A percentile compares a stretch with the other conserved stretches of the same genome.
phyloP scores from a whole-genome alignment of 805 yeast genomes.

The Candida cerambycidarum region DNA sequence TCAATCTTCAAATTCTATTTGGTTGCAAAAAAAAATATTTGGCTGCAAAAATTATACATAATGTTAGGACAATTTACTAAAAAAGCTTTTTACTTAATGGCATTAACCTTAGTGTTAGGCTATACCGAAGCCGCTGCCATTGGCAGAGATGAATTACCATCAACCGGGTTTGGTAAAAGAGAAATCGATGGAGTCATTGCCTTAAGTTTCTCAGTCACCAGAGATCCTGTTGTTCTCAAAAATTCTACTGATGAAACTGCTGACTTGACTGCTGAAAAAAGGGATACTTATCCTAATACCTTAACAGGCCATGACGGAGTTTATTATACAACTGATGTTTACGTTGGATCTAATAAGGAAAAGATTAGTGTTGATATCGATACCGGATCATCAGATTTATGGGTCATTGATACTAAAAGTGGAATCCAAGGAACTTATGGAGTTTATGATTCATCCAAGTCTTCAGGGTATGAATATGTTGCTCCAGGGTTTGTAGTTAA shows the following conservation, averaged over 20 bases:
- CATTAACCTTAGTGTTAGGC: conserved; percentile 10
- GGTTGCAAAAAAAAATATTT: neutral
- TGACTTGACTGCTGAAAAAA: conserved; percentile 1
- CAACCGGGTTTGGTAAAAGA: conserved; percentile 1
- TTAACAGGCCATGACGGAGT: conserved; percentile 8
- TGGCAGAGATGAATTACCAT: too few species aligned
- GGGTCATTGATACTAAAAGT: conserved; percentile 19
- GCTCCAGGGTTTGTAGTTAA: conserved; percentile 37
- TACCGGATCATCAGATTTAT: conserved; percentile 32
- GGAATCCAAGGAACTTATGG: conserved; percentile 27
- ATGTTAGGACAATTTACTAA: conserved; percentile 8
- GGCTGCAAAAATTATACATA: neutral
- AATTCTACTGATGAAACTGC: neutral
- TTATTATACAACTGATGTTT: conserved; percentile 15
- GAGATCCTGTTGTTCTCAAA: neutral
- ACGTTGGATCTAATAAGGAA: conserved; percentile 25
- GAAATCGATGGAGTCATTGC: conserved; percentile 7
- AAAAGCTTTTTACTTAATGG: conserved; percentile 11
- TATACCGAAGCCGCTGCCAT: conserved; percentile 8
- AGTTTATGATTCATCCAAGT: conserved; percentile 30
- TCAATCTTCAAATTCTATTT: too few species aligned
- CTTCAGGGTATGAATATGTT: conserved; percentile 32
- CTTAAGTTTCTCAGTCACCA: conserved; percentile 12
- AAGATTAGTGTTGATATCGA: conserved; percentile 21
- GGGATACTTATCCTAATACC: conserved; percentile 4